Evolutionary conservation across 305 asterid genomes (phyloP).

Genomic region (Fraxinus nigra): DNA sequence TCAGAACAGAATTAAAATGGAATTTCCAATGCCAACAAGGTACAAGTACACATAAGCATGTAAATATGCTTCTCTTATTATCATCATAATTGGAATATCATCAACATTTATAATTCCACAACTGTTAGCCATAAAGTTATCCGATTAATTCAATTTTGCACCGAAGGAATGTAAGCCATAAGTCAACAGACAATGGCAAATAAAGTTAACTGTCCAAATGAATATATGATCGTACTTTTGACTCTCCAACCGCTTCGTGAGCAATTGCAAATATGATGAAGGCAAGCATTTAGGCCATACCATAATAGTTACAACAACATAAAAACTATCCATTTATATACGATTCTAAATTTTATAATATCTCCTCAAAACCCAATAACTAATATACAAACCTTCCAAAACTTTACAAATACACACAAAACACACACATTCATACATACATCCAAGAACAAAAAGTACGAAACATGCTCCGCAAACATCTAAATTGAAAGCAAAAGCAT

Average conservation of each 20-base stretch:
- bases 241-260: background rate
- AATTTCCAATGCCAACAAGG: conserved; percentile 6
- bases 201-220: background rate
- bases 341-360: background rate
- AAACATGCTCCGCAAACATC: background rate
- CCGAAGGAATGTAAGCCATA: background rate
- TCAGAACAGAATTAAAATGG: conserved; percentile 11
- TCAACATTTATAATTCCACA: conserved; percentile 4
- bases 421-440: background rate
- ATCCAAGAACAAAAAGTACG: background rate
- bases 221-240: background rate
- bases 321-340: background rate
- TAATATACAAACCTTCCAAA: background rate
- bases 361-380: background rate
- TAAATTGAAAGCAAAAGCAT: conserved; percentile 25
- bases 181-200: background rate
- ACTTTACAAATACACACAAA: background rate
- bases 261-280: background rate
- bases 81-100: background rate
- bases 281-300: background rate
- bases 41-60: background rate
- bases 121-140: background rate
- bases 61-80: background rate
- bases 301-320: background rate
- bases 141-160: background rate